These are phyloP conservation scores for Diplotaxis tenuifolia DNA, from an alignment of 345 rosid species.

Conservation along the genomic window DNA sequence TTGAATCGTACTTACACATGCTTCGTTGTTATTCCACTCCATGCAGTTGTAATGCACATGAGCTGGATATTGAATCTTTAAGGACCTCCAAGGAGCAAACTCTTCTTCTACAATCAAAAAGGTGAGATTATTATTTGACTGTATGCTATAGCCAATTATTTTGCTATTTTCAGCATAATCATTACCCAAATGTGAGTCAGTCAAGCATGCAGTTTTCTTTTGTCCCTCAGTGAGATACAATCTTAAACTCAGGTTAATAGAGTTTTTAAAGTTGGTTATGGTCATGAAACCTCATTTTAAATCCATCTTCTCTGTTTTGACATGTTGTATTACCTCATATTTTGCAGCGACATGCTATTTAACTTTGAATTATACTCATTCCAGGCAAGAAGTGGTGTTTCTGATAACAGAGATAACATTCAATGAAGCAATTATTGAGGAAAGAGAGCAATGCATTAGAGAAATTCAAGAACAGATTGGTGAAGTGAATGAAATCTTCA, in stretches of 20 bases:
- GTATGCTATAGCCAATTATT: neutral
- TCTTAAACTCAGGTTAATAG: neutral
- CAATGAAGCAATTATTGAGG: slow-evolving; percentile 74
- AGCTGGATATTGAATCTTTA: slow-evolving; percentile 48
- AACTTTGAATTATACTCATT: slow-evolving; percentile 5
- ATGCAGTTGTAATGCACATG: slow-evolving; percentile 54
- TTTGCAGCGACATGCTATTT: neutral
- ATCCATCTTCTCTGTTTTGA: slow-evolving; percentile 6
- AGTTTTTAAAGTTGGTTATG: too few relatives aligned
- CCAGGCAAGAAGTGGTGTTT: slow-evolving; percentile 58
- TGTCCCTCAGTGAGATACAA: neutral
- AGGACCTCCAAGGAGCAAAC: slow-evolving; percentile 45
- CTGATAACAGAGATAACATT: slow-evolving; percentile 67
- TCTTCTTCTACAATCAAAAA: slow-evolving; percentile 57
- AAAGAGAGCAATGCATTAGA: slow-evolving; percentile 73
- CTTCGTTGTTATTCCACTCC: neutral
- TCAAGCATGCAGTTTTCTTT: slow-evolving; percentile 4
- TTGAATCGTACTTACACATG: too few relatives aligned
- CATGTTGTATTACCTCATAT: neutral
- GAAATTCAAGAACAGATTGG: slow-evolving; percentile 68
- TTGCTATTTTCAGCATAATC: neutral
- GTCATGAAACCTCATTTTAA: neutral
- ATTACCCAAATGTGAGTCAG: neutral
- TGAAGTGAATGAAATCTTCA: slow-evolving; percentile 74
- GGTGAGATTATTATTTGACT: slow-evolving; percentile 35